Evolutionary conservation across 306 rosid genomes (phyloP), one percentile per base, ranked within the genome.

Genomic region (Datisca glomerata): DNA sequence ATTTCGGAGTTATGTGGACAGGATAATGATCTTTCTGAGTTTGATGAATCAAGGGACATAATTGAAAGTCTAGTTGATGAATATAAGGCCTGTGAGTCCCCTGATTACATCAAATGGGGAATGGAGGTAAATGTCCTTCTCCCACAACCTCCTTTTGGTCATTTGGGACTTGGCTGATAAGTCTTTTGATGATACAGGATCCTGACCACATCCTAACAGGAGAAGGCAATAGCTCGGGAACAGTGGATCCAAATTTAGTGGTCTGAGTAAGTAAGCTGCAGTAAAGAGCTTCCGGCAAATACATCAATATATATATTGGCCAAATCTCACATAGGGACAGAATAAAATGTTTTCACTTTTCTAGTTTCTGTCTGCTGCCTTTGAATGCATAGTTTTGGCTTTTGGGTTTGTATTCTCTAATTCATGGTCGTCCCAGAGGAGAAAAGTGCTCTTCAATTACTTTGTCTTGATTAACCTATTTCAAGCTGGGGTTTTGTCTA

Each of bases 81-180:
- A 68, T 89, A 89, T 12, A 89, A 84, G 77, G 98, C 95, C 42
- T 89, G 98, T 24, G 98, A 84, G 62, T 89, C 98, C 47, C 98
- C 98, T 45, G 98, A 89, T 78, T 89, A 89, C 66, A 84, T 84
- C 69, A 89, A 84, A 67, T 89, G 95, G 98, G 98, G 98, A 75
- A 72, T 89, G 93, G 95, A 84, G 98, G 98, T 84, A 60, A 50
- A 56, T 66, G 23, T 63, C 50, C n/a, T 39, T 9, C 57, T 64
- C 51, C 20, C 59, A 17, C 9, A 22, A 24, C 46, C 56, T 22
- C 18, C 51, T 27, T 55, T 41, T 53, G 51, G 43, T 60, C 11
- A 15, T 49, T 21, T 33, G 25, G 20, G 27, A 2, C 6, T 12
- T 24, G 51, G 55, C 68, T 55, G 2, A 45, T 46, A n/a, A 52